Evolutionary conservation across 2,329 filamentous ascomycete genomes (phyloP).

Genomic region (Pseudopyrenochaeta lycopersici): DNA sequence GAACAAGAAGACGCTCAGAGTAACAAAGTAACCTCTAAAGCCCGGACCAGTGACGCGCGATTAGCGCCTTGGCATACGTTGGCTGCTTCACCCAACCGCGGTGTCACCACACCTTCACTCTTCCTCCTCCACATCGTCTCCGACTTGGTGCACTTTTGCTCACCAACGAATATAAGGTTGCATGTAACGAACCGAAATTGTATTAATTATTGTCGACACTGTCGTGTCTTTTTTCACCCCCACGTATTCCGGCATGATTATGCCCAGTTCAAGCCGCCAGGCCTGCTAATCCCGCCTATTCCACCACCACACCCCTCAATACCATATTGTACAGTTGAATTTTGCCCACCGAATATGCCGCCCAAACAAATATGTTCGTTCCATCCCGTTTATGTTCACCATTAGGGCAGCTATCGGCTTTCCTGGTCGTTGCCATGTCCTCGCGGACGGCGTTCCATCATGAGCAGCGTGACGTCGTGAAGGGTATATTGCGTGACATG

Average conservation of each 20-base stretch:
- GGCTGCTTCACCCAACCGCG: conserved; percentile 1
- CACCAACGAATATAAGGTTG: too few relatives aligned
- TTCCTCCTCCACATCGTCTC: neutral
- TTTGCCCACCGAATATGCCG: neutral
- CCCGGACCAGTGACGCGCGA: conserved; percentile 15
- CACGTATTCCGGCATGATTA: neutral
- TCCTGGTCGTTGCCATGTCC: conserved; percentile 28
- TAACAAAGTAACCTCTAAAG: conserved; percentile 13
- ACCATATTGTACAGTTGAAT: conserved; percentile 2
- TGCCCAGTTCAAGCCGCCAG: too few relatives aligned
- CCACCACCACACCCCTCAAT: neutral
- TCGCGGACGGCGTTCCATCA: conserved; percentile 14
- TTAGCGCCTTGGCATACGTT: conserved; percentile 21
- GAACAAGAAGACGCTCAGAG: conserved; percentile 5
- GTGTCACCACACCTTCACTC: neutral
- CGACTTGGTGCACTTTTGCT: neutral
- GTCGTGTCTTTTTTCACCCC: conserved; percentile 8
- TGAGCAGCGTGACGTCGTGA: conserved; percentile 34
- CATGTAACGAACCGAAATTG: conserved; percentile 28
- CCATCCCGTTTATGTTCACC: conserved; percentile 17
- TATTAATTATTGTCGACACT: conserved; percentile 12
- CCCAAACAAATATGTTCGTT: conserved; percentile 1
- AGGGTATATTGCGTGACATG: conserved; percentile 31
- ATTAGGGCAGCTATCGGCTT: conserved; percentile 18
- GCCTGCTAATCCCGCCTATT: neutral